Base-by-base conservation (phyloP, 1,139 yeast genomes). In the Taphrina betulina region DNA sequence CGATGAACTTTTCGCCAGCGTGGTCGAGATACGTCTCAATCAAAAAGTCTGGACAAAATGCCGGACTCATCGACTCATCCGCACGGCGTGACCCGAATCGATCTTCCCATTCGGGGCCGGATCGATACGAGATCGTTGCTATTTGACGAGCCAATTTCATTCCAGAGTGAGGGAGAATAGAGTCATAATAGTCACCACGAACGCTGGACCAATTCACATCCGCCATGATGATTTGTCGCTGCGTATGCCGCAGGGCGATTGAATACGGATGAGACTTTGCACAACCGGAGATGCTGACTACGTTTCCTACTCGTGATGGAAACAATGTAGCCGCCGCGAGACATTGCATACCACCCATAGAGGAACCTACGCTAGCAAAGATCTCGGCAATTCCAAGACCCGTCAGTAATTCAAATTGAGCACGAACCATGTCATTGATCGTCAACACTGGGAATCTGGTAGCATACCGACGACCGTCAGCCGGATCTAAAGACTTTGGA, bases 261-360 rank as follows among this genome's bases (percentile, higher is more conserved):
- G 95, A 86, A 63, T 86, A 85, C 1, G 97, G 97, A 68, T 89
- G 96, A 0, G 95, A 86, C 64, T 95, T 76, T 1, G 96, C 95
- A 72, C 96, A 89, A 2, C 95, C 96, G 46, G 94, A 83, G 29
- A 89, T 85, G 8, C 88, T 79, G 0, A 88, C 79, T 3, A 89
- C 77, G 57, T 83, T 81, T 5, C 76, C 78, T 3, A 89, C 96
- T 7, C 52, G 44, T 40, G 83, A 82, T 0, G 95, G 88, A 17
- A 40, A 57, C 34, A 33, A 28, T 69, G 82, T 79, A 0, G 88
- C 95, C 68, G 82, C 87, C 0, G 96, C 95, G 58, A 89, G 75
- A 8, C 92, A 83, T 71, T 89, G 96, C 96, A 89, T 88, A 17
- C 96, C 97, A 26, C 97, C 97, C 95, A 89, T 87, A 0, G 95